Base-by-base conservation (phyloP, 2,329 filamentous ascomycete genomes). In the Ceratocystis diversiconidia region DNA sequence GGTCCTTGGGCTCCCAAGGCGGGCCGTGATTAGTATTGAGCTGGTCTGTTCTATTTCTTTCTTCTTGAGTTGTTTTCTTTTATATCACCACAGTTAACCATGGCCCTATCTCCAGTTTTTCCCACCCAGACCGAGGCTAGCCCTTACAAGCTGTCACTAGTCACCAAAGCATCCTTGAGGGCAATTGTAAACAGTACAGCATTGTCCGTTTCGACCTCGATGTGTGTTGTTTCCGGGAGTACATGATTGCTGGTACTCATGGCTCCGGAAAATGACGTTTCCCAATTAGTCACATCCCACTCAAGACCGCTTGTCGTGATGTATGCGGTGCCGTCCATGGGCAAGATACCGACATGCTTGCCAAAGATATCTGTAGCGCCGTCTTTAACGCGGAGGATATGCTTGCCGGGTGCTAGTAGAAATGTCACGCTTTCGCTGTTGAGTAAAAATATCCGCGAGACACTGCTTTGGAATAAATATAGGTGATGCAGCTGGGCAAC, bases 211-310 rank as follows among this genome's bases (percentile, higher is more conserved):
- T 81, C 75, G 44, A 92, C 76, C 69, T 83, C 79, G 25, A 91
- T 81, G 3, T 84, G 79, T 62, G 80, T 78, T 3, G 81, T 82
- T 60, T 78, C 77, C 0, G 80, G 81, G 68, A 80, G 70, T 30
- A 92, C 82, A 71, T 90, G 87, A 74, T 94, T 94, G 74, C 89
- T 94, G 66, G 89, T 92, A 73, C 88, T 92, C 67, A 92, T 72
- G 69, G 82, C 80, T 0, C 85, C 86, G 6, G 88, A 88, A 72
- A 94, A 88, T 71, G 82, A 79, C 0, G 88, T 96, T 69, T 82
- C 76, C 91, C 92, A 96, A 68, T 90, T 79, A 67, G 79, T 73
- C 1, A 99, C 89, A 75, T 99, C 91, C 94, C 94, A 99, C 73
- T 95, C 86, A 22, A 97, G 78, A 0, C 94, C 94, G 15, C 79